phyloP scores from a whole-genome alignment of 129 eudicot species.

The Chrysanthemum lavandulifolium region DNA sequence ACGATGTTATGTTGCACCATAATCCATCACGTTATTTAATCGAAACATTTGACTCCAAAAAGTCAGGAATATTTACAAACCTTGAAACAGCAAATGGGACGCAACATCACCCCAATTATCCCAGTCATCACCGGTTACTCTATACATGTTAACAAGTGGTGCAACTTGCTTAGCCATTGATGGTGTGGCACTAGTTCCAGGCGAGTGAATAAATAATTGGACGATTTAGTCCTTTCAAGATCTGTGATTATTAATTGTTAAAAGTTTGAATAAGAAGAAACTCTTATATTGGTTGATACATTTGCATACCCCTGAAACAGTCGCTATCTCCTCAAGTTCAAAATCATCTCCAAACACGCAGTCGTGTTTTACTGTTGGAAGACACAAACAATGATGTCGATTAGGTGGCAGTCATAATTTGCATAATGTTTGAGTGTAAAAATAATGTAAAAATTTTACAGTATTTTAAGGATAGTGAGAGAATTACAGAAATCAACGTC shows the following conservation, averaged over 20 bases:
- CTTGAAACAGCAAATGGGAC: slow-evolving; percentile 73
- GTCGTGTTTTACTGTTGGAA: slow-evolving; percentile 73
- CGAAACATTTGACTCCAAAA: neutral
- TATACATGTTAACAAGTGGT: slow-evolving; percentile 80
- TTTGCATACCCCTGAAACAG: slow-evolving; percentile 71
- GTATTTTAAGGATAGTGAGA: neutral
- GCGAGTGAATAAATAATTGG: slow-evolving; percentile 83
- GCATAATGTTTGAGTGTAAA: neutral
- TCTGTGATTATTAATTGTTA: slow-evolving; percentile 40
- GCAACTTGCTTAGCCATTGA: slow-evolving; percentile 69
- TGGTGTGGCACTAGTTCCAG: slow-evolving; percentile 87
- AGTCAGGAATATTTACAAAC: slow-evolving; percentile 29
- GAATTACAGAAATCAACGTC: slow-evolving; percentile 84
- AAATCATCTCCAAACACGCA: slow-evolving; percentile 95
- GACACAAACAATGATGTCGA: slow-evolving; percentile 1
- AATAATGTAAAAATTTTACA: neutral
- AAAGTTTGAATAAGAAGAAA: neutral
- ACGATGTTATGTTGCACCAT: neutral
- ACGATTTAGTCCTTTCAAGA: slow-evolving; percentile 46
- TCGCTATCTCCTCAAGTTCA: slow-evolving; percentile 58
- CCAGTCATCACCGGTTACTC: slow-evolving; percentile 98
- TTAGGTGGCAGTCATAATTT: neutral
- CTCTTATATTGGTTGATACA: neutral
- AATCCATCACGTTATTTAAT: neutral
- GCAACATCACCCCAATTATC: slow-evolving; percentile 93